Evolutionary conservation across 495 filamentous ascomycete genomes (phyloP), one percentile per base, ranked within the genome.

Genomic region (Aspergillus egyptiacus): DNA sequence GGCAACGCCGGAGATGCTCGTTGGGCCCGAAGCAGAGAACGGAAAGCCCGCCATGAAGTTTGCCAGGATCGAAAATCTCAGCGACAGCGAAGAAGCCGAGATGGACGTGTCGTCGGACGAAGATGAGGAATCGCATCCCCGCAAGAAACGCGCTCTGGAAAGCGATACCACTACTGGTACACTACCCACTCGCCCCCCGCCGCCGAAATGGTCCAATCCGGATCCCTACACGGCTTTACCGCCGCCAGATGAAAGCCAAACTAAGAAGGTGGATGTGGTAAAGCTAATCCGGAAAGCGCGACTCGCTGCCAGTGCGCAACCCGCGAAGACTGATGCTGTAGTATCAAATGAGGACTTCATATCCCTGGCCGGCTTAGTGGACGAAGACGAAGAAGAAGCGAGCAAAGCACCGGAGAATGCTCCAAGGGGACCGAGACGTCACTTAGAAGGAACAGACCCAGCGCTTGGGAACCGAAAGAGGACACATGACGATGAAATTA

Each of bases 151-250:
- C 33, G 72, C 69, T 1, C 48, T 68, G 15, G 78, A 79, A 43
- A 55, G 70, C n/a, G 69, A 78, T n/a, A 54, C 34, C 8, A 66
- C 74, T 20, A 73, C 72, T 35, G 55, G 45, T 14, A 34, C 58
- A 6, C 42, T 39, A 1, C 46, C 58, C 2, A 35, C 46, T 25
- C 8, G 17, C 17, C 20, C 73, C 51, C 65, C 63, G 10, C 56
- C 55, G 2, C 89, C 89, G 0, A 86, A 83, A 63, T 96, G 90
- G 90, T 95, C 88, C 1, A 96, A 96, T 56, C 89, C 90, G 3
- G 90, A 96, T 65, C 88, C 89, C 0, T 96, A 95, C 66, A 93
- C 86, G 3, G 83, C 74, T 2, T 69, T 93, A 6, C 90, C 90
- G 5, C 87, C 87, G 6, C 75, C 80, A 0, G 83, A 86, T 56